Percentiles rank a stretch among this genome's conserved stretches.
These are phyloP conservation scores for Epithemia pelagica DNA, from an alignment of 108 stramenopile genomes.

Conservation along the genomic window DNA sequence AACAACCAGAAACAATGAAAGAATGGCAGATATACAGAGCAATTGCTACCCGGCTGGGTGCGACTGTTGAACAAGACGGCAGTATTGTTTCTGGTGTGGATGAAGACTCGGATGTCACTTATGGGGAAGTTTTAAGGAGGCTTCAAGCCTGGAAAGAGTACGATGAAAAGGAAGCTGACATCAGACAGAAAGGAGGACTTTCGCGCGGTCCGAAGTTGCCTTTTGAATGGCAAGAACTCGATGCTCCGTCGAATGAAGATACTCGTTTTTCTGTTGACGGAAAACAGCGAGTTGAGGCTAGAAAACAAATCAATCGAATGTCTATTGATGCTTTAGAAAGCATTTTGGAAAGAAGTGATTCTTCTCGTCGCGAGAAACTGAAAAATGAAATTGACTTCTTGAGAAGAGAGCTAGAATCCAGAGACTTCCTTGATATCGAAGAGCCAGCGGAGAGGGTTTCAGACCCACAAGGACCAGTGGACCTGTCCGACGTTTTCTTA, in stretches of 20 bases:
- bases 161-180: conserved; percentile 26
- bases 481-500: conserved; percentile 30
- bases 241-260: background rate
- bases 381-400: conserved; percentile 28
- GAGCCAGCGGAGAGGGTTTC: conserved; percentile 12
- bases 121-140: conserved; percentile 16
- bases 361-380: conserved; percentile 17
- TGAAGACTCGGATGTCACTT: background rate
- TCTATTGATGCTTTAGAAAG: conserved; percentile 36
- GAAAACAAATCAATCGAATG: conserved; percentile 33
- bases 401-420: conserved; percentile 22
- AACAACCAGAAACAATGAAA: conserved; percentile 39
- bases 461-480: conserved; percentile 23
- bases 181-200: conserved; percentile 27
- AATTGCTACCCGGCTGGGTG: conserved; percentile 26
- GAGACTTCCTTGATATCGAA: conserved; percentile 29
- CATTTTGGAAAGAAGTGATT: conserved; percentile 19
- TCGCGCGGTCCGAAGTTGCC: conserved; percentile 26
- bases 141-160: conserved; percentile 40
- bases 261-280: background rate
- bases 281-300: conserved; percentile 15
- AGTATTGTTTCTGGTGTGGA: background rate
- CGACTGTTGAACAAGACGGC: background rate
- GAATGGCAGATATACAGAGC: conserved; percentile 56
- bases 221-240: conserved; percentile 28